Percentiles rank a stretch among this genome's conserved stretches.
Evolutionary conservation across 1,284 basidiomycete species (phyloP).

Genomic region (Ceratobasidium papillatum): DNA sequence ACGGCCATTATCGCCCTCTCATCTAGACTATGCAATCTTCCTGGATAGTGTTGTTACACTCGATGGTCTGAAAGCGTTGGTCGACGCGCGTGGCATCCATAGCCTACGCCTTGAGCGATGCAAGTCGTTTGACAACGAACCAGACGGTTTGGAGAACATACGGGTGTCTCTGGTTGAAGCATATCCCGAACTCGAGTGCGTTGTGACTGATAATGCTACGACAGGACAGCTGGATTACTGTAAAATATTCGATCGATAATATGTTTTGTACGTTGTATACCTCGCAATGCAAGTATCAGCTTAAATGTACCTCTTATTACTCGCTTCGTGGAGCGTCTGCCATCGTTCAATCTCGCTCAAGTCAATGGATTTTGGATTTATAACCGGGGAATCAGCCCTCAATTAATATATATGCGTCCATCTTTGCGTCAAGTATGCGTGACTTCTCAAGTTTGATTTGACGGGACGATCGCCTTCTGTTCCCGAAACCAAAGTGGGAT

Average conservation of each 20-base stretch:
- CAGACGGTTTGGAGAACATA: background rate
- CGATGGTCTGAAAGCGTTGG: background rate
- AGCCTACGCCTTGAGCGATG: constrained; percentile 2
- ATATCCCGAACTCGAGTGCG: background rate
- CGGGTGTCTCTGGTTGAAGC: background rate
- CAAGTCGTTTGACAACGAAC: background rate
- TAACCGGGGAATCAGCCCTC: too few relatives aligned
- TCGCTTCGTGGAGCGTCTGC: too few relatives aligned
- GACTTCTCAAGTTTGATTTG: too few relatives aligned
- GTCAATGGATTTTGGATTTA: too few relatives aligned
- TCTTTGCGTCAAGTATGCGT: too few relatives aligned
- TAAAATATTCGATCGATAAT: constrained; percentile 2
- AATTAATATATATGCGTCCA: too few relatives aligned
- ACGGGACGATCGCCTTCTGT: too few relatives aligned
- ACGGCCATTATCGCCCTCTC: background rate
- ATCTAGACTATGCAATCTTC: background rate
- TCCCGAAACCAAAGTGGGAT: too few relatives aligned
- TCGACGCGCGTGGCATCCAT: background rate
- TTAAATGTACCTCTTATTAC: too few relatives aligned
- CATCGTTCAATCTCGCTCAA: too few relatives aligned
- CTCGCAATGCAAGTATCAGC: too few relatives aligned
- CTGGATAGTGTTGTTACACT: background rate
- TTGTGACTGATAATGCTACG: background rate
- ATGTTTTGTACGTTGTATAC: background rate
- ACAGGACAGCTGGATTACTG: background rate